phyloP scores from a whole-genome alignment of 306 rosid species.

The Malus fusca region DNA sequence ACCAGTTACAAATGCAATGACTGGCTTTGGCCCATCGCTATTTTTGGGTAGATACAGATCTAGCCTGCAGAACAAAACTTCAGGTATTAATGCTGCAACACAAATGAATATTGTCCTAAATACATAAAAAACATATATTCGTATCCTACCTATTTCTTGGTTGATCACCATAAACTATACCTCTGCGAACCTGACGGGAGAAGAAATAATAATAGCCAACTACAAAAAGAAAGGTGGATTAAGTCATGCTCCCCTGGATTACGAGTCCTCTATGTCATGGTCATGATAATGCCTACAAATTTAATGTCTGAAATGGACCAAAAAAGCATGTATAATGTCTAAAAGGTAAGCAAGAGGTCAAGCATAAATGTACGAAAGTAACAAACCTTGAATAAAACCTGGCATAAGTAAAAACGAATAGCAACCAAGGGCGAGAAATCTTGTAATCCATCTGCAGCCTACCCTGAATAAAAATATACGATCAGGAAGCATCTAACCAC shows the following conservation, averaged over 20 bases:
- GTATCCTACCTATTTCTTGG: conserved; percentile 70
- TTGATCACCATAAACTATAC: conserved; percentile 80
- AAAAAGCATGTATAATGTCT: neutral
- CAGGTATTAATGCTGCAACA: conserved; percentile 20
- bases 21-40: conserved; percentile 60
- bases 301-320: neutral
- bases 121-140: neutral
- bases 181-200: conserved; percentile 65
- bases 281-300: neutral
- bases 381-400: conserved; percentile 76
- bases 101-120: neutral
- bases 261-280: neutral
- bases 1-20: conserved; percentile 83
- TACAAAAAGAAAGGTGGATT: conserved; percentile 30
- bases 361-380: neutral
- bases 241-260: conserved; percentile 18
- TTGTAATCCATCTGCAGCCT: conserved; percentile 80
- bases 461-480: conserved; percentile 64
- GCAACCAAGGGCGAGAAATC: conserved; percentile 69
- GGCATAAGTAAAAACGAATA: conserved; percentile 63
- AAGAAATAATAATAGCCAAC: conserved; percentile 79
- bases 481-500: conserved; percentile 33
- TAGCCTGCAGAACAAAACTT: conserved; percentile 48
- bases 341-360: neutral
- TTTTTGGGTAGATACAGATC: conserved; percentile 78